phyloP scores from a whole-genome alignment of 345 rosid genomes.

The Tarenaya hassleriana region DNA sequence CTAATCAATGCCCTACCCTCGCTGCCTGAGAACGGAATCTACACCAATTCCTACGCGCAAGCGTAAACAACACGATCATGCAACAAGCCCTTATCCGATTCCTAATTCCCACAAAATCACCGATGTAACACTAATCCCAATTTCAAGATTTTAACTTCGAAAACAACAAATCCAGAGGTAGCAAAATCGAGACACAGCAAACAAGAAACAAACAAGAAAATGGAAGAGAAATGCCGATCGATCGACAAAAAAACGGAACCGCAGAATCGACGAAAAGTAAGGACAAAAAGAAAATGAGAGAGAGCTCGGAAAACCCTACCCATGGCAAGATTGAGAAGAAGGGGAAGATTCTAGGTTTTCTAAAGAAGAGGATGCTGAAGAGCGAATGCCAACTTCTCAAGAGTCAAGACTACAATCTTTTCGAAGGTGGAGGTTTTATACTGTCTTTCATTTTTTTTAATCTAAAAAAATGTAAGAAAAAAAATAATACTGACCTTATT shows the following conservation, averaged over 20 bases:
- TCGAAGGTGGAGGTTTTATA: too few species aligned
- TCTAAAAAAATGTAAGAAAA: too few species aligned
- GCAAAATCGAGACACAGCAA: conserved; percentile 1
- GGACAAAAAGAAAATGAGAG: neutral
- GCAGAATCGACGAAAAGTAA: conserved; percentile 1
- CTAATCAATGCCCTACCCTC: neutral
- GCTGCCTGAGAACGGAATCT: neutral
- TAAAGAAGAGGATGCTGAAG: too few species aligned
- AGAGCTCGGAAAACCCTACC: conserved; percentile 23
- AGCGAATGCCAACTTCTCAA: too few species aligned
- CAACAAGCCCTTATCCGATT: conserved; percentile 17
- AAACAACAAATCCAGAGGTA: conserved; percentile 3
- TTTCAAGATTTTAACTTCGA: neutral
- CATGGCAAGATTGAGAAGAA: conserved; percentile 12
- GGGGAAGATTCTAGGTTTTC: conserved; percentile 1
- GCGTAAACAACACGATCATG: neutral
- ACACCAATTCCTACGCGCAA: neutral
- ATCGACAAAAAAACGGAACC: neutral
- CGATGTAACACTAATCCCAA: neutral
- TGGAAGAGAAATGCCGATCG: conserved; percentile 3
- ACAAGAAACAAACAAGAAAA: conserved; percentile 2
- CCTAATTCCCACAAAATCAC: neutral
- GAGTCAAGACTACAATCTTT: too few species aligned
- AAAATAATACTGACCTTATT: too few species aligned
- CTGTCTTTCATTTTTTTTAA: too few species aligned